Conservation (phyloP, 2,329 filamentous ascomycete species). For the Hortaea werneckii region DNA sequence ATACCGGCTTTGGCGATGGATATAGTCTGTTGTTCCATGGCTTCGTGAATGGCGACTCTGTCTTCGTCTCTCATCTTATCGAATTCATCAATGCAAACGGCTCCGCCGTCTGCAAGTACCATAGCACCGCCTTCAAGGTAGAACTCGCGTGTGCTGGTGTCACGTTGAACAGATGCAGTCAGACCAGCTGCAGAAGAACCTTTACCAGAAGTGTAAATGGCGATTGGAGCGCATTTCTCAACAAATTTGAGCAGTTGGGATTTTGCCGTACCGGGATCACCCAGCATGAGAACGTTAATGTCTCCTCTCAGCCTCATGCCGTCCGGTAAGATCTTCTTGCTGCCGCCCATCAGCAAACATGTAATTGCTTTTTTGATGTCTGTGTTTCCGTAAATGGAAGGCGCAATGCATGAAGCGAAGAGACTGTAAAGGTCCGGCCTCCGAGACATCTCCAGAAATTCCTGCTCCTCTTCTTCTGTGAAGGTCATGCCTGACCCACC, state of each 20-base stretch:
- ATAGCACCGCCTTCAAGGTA: slow-evolving; percentile 97
- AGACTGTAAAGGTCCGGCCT: slow-evolving; percentile 84
- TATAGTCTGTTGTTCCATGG: slow-evolving; percentile 99
- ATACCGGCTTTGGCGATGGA: slow-evolving; percentile 98
- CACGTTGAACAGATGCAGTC: slow-evolving; percentile 90
- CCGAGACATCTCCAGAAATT: slow-evolving; percentile 84
- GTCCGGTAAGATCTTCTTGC: slow-evolving; percentile 94
- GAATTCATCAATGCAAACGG: slow-evolving; percentile 98
- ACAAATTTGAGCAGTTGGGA: slow-evolving; percentile 96
- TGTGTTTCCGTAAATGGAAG: slow-evolving; percentile 89
- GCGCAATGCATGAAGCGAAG: slow-evolving; percentile 86
- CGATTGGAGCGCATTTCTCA: slow-evolving; percentile 89
- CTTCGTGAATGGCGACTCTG: slow-evolving; percentile 94
- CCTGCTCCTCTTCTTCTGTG: slow-evolving; percentile 92
- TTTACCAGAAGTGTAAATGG: slow-evolving; percentile 97
- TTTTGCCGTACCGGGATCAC: slow-evolving; percentile 96
- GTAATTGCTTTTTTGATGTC: slow-evolving; percentile 98
- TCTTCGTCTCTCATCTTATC: slow-evolving; percentile 99
- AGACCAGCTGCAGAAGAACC: slow-evolving; percentile 95
- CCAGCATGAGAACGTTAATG: slow-evolving; percentile 92
- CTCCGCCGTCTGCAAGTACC: slow-evolving; percentile 92
- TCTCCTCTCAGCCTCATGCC: slow-evolving; percentile 97
- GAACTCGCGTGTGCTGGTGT: slow-evolving; percentile 85
- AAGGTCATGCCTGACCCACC: slow-evolving; percentile 61
- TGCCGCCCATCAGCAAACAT: slow-evolving; percentile 84